Conservation (phyloP, 192 early-diverging fungal species). For the Coemansia sp. region DNA sequence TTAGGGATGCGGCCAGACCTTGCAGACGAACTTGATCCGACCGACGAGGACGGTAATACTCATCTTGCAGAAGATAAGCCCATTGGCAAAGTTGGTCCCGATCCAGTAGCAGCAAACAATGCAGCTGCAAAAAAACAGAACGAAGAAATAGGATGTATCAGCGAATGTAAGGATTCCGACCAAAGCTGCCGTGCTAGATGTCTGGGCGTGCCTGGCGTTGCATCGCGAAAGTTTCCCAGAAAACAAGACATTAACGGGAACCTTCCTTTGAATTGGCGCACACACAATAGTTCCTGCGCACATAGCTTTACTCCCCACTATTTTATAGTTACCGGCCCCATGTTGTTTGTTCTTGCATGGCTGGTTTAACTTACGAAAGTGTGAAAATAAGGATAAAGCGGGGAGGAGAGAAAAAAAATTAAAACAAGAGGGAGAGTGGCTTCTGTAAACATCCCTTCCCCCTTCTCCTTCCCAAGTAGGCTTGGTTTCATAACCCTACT, state of each 20-base stretch:
- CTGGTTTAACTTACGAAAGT: neutral
- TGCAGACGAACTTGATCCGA: conserved; percentile 18
- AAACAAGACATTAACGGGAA: conserved; percentile 42
- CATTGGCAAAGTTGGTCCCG: neutral
- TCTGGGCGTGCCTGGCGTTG: conserved; percentile 45
- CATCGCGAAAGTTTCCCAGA: conserved; percentile 31
- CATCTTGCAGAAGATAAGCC: neutral
- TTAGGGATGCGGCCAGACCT: conserved; percentile 37
- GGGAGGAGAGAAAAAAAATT: too few relatives aligned
- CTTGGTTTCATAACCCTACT: neutral
- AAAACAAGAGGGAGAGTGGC: too few relatives aligned
- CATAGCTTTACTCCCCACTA: neutral
- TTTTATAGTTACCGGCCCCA: neutral
- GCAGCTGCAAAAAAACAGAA: neutral
- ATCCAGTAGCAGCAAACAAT: neutral
- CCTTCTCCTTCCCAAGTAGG: neutral
- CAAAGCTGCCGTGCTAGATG: conserved; percentile 49
- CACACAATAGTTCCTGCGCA: neutral
- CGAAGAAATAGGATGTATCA: conserved; percentile 26
- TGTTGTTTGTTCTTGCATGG: conserved; percentile 3
- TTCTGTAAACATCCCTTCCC: neutral
- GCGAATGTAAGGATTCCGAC: conserved; percentile 24
- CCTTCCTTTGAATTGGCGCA: conserved; percentile 40
- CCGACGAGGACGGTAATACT: neutral
- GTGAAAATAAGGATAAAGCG: neutral